phyloP scores from a whole-genome alignment of 2,329 filamentous ascomycete species.

The Talaromyces amestolkiae region DNA sequence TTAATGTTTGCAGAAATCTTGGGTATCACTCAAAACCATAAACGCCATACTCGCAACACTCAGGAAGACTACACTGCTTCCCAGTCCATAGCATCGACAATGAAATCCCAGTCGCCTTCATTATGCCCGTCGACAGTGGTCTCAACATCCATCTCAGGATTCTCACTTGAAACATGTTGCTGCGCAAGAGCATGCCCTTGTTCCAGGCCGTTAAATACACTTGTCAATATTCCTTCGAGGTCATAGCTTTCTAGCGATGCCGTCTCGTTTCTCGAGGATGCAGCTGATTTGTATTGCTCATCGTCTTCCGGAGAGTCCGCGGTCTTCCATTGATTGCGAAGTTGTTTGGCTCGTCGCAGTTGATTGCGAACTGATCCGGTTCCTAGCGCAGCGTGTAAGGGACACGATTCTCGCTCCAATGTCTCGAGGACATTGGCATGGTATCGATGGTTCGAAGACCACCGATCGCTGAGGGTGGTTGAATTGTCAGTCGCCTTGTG shows the following conservation, averaged over 20 bases:
- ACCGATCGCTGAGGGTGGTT: constrained; percentile 19
- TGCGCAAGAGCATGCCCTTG: constrained; percentile 55
- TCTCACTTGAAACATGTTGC: constrained; percentile 39
- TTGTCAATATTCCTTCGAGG: constrained; percentile 57
- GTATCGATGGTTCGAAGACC: constrained; percentile 54
- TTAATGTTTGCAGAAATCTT: not conserved
- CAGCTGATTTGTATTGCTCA: not conserved
- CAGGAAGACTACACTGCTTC: constrained; percentile 36
- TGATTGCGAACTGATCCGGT: constrained; percentile 55
- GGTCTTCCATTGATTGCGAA: constrained; percentile 19
- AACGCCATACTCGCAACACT: not conserved
- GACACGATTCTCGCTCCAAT: constrained; percentile 57
- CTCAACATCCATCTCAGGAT: constrained; percentile 16
- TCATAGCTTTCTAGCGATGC: constrained; percentile 58
- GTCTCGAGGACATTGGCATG: constrained; percentile 68
- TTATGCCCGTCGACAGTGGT: constrained; percentile 20
- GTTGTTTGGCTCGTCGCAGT: constrained; percentile 35
- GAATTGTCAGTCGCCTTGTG: constrained; percentile 17
- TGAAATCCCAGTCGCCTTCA: constrained; percentile 55
- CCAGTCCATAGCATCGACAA: constrained; percentile 62
- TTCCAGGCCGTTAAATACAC: constrained; percentile 60
- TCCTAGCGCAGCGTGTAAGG: constrained; percentile 58
- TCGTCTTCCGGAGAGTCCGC: constrained; percentile 18
- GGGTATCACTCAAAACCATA: constrained; percentile 9
- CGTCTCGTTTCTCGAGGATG: not conserved